Conservation (phyloP, 805 yeast species). For the Saccharomycopsis sp. region DNA sequence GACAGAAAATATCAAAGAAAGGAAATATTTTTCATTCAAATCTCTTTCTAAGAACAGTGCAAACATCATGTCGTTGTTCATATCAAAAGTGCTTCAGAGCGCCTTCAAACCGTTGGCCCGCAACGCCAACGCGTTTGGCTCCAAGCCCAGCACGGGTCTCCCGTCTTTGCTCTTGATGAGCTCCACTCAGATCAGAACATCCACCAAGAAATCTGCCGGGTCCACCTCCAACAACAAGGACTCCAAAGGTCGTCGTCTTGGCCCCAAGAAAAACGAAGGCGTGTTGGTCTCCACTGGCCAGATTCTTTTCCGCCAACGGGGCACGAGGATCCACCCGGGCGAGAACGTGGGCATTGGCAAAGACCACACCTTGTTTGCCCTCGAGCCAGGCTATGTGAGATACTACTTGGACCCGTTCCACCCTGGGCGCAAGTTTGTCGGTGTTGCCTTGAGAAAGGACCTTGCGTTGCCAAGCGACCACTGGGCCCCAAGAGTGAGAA, state of each 20-base stretch:
- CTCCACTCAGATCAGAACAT: slow-evolving; percentile 55
- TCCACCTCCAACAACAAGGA: slow-evolving; percentile 91
- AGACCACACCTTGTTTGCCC: slow-evolving; percentile 87
- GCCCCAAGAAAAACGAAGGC: slow-evolving; percentile 83
- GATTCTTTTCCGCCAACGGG: slow-evolving; percentile 88
- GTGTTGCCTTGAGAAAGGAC: slow-evolving; percentile 65
- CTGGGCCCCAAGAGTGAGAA: slow-evolving; percentile 77
- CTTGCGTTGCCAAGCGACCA: slow-evolving; percentile 76
- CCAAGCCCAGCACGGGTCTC: background rate
- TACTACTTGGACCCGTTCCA: slow-evolving; percentile 94
- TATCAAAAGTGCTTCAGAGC: too few species aligned
- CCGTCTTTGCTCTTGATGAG: background rate
- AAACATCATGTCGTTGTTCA: too few species aligned
- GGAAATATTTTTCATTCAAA: too few species aligned
- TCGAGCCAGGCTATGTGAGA: slow-evolving; percentile 88
- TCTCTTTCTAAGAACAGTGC: too few species aligned
- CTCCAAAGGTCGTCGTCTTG: slow-evolving; percentile 90
- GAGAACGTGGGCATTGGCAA: slow-evolving; percentile 83
- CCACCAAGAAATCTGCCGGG: slow-evolving; percentile 91
- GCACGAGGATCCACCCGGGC: slow-evolving; percentile 91
- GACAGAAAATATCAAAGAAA: too few species aligned
- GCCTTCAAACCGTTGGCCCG: background rate
- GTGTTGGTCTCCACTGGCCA: slow-evolving; percentile 67
- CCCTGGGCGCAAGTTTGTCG: slow-evolving; percentile 83
- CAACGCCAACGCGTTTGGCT: slow-evolving; percentile 4